Percentiles rank a stretch among this genome's conserved stretches.
phyloP scores from a whole-genome alignment of 306 rosid species.

The Dryas octopetala region DNA sequence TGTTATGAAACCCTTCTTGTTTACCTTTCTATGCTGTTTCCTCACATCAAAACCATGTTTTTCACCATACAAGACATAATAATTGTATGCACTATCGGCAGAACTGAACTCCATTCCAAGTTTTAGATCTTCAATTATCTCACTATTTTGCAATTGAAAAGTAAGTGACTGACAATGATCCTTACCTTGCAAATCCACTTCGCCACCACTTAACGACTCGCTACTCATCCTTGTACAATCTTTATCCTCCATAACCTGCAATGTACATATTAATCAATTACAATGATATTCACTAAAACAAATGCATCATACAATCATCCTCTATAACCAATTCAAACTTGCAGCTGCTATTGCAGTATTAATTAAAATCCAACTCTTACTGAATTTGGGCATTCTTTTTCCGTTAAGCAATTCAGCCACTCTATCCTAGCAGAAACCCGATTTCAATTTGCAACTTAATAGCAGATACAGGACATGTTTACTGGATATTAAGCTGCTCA shows the following conservation, averaged over 20 bases:
- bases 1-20: background rate
- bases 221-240: background rate
- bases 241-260: background rate
- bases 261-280: background rate
- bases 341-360: background rate
- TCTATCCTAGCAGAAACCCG: no score
- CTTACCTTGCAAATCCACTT: background rate
- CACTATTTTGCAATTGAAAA: background rate
- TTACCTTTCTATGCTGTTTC: background rate
- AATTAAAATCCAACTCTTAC: background rate
- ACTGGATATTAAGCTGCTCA: no score
- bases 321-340: background rate
- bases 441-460: no score
- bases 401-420: background rate
- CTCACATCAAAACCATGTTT: background rate
- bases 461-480: no score
- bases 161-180: background rate
- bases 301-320: background rate
- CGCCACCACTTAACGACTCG: background rate
- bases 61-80: background rate
- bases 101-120: background rate
- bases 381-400: background rate
- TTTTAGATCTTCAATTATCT: background rate
- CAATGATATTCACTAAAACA: background rate
- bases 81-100: background rate